phyloP scores from a whole-genome alignment of 2,329 filamentous ascomycete genomes.

The Talaromyces sp. region DNA sequence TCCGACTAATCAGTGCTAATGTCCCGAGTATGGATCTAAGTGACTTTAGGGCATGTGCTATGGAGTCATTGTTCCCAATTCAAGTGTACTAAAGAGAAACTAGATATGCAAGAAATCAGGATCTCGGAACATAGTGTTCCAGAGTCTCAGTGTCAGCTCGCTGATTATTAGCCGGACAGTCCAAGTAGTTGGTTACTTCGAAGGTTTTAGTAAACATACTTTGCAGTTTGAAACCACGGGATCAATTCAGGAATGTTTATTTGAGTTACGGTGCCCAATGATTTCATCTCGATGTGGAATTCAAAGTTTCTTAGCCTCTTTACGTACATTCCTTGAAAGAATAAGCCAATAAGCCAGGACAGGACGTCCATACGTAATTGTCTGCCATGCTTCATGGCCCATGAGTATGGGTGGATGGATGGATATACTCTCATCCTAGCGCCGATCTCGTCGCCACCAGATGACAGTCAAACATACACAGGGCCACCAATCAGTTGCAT shows the following conservation, averaged over 20 bases:
- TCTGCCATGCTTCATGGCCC: background rate
- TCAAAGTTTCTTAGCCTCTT: background rate
- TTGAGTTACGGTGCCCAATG: background rate
- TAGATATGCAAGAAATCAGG: conserved; percentile 5
- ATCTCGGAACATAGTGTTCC: background rate
- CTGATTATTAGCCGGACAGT: too few relatives aligned
- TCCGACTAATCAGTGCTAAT: background rate
- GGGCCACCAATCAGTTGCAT: conserved; percentile 5
- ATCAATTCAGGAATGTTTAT: background rate
- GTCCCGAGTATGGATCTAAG: background rate
- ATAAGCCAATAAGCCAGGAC: too few relatives aligned
- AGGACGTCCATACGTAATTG: background rate
- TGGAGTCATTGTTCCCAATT: background rate
- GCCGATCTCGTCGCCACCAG: conserved; percentile 9
- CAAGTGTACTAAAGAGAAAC: background rate
- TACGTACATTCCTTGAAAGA: background rate
- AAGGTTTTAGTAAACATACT: background rate
- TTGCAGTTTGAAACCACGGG: background rate
- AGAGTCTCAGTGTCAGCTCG: background rate
- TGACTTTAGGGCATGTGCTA: background rate
- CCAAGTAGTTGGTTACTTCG: too few relatives aligned
- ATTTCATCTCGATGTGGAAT: too few relatives aligned
- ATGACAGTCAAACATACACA: conserved; percentile 2
- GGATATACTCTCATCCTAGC: background rate
- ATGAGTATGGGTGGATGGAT: background rate